phyloP scores from a whole-genome alignment of 345 rosid genomes.

The Mercurialis annua region DNA sequence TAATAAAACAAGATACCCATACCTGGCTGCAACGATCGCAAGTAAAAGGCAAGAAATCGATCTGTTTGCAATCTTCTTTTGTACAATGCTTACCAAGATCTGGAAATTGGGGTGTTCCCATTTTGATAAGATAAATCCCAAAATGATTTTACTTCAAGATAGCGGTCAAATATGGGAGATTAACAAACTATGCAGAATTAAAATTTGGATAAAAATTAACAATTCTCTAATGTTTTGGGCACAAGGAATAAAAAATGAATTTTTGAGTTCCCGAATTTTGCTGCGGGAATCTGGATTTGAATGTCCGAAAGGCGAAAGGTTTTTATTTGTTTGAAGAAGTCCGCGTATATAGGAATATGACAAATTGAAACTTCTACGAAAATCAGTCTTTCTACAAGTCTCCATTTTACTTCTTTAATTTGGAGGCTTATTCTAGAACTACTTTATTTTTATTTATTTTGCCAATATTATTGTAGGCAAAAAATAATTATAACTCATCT shows the following conservation, averaged over 20 bases:
- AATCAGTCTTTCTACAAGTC: not conserved
- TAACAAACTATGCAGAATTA: not conserved
- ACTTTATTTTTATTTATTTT: no score
- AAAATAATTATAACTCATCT: no score
- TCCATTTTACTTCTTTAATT: not conserved
- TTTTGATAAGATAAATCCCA: conserved; percentile 15
- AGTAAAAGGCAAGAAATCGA: conserved; percentile 95
- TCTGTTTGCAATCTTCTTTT: conserved; percentile 71
- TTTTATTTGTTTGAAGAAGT: not conserved
- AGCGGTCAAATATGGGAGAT: not conserved
- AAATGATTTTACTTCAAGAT: no score
- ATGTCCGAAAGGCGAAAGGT: not conserved
- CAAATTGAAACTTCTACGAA: conserved; percentile 2
- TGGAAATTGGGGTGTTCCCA: conserved; percentile 99
- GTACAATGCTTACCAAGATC: conserved; percentile 93
- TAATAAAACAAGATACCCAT: not conserved
- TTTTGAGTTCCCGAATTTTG: not conserved
- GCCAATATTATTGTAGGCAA: no score
- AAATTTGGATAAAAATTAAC: no score
- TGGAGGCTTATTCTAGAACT: no score
- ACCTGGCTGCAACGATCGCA: conserved; percentile 87
- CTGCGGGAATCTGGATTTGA: not conserved
- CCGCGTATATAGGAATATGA: not conserved
- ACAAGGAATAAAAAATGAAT: not conserved
- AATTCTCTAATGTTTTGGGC: not conserved